These are phyloP conservation scores for Botryotinia globosa DNA, from an alignment of 2,329 filamentous ascomycete genomes.

Conservation along the genomic window DNA sequence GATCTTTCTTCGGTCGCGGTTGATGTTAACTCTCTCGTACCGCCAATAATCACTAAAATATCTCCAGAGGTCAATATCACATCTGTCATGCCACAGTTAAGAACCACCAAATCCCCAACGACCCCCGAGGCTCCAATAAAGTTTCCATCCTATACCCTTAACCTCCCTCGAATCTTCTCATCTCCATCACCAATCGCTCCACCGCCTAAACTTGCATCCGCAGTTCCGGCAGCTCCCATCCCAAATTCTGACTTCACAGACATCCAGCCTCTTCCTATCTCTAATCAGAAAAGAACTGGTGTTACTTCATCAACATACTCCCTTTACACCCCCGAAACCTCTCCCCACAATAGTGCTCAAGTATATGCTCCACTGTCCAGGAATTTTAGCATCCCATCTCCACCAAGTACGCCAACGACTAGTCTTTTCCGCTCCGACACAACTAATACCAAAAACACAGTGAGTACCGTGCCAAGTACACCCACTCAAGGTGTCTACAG, in stretches of 20 bases:
- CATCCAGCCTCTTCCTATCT: neutral
- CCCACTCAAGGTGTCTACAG: neutral
- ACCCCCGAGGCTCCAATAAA: neutral
- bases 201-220: neutral
- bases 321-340: neutral
- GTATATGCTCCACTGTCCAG: neutral
- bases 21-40: neutral
- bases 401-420: neutral
- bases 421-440: neutral
- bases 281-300: neutral
- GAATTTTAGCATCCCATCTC: neutral
- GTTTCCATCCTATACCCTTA: neutral
- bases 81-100: neutral
- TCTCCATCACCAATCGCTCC: neutral
- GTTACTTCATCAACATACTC: neutral
- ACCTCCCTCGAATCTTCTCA: conserved; percentile 1
- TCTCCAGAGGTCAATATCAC: neutral
- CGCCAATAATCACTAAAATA: neutral
- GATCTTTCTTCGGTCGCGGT: neutral
- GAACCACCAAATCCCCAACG: neutral
- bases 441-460: neutral
- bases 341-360: neutral
- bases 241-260: neutral
- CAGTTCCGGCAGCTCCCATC: neutral
- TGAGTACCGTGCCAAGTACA: neutral